Evolutionary conservation across 192 early-diverging fungal genomes (phyloP).

Genomic region (Chytriomyces sp.): DNA sequence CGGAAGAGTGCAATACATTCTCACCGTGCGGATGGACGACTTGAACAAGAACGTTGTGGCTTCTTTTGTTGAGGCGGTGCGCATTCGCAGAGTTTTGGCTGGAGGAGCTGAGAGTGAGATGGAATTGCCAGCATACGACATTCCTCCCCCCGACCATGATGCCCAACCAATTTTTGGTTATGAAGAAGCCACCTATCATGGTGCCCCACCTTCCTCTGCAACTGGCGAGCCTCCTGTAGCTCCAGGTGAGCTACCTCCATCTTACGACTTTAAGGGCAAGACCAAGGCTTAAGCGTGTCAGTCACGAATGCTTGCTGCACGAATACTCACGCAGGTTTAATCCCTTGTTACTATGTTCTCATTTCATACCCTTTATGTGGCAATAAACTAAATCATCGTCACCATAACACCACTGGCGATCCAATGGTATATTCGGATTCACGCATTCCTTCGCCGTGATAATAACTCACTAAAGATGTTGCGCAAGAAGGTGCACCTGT

Average conservation of each 20-base stretch:
- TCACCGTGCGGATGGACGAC: not conserved
- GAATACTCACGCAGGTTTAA: too few relatives aligned
- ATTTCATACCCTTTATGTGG: not conserved
- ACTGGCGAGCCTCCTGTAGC: not conserved
- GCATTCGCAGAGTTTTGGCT: constrained; percentile 9
- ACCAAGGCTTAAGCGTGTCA: not conserved
- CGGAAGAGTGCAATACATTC: constrained; percentile 21
- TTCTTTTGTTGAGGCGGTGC: constrained; percentile 25
- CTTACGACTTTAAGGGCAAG: constrained; percentile 18
- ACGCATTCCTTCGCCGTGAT: constrained; percentile 21
- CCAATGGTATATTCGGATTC: constrained; percentile 1
- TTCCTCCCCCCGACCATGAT: too few relatives aligned
- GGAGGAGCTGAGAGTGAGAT: not conserved
- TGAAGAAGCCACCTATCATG: not conserved
- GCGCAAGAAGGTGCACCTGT: constrained; percentile 32
- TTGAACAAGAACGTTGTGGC: not conserved
- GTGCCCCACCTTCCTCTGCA: too few relatives aligned
- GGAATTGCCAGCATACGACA: not conserved
- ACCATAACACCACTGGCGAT: constrained; percentile 13
- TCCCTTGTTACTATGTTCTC: too few relatives aligned
- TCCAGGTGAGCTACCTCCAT: constrained; percentile 2
- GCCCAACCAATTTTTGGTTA: too few relatives aligned
- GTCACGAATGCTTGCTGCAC: too few relatives aligned
- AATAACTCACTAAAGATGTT: constrained; percentile 30
- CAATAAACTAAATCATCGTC: too few relatives aligned